A percentile compares a stretch with the other conserved stretches of the same genome.
phyloP scores from a whole-genome alignment of 331 rosid species.

The Rosa hybrid region DNA sequence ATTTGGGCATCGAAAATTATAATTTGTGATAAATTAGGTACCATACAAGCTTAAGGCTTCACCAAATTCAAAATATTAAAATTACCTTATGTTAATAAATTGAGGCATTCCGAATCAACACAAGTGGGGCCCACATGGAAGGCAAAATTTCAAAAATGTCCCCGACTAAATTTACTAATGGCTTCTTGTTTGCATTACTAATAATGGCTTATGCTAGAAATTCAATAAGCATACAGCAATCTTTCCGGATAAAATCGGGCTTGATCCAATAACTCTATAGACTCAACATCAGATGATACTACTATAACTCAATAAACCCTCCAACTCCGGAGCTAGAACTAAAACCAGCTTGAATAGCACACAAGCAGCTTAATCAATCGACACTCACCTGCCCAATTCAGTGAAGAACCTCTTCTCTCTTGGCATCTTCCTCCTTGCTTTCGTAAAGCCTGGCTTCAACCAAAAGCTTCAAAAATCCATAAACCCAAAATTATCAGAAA shows the following conservation, averaged over 20 bases:
- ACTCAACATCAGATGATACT: no score
- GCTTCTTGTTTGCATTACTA: neutral
- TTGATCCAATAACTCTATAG: neutral
- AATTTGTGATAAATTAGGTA: no score
- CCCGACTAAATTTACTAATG: no score
- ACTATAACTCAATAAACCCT: neutral
- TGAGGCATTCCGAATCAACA: no score
- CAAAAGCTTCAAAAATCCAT: constrained; percentile 38
- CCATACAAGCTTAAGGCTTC: no score
- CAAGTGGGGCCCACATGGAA: no score
- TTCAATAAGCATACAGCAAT: neutral
- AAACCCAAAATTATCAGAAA: neutral
- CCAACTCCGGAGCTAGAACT: no score
- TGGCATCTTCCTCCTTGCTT: constrained; percentile 58
- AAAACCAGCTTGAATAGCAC: no score
- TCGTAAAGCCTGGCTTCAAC: constrained; percentile 59
- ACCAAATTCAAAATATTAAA: no score
- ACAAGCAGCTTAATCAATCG: neutral
- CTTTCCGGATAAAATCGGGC: neutral
- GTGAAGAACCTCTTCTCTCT: constrained; percentile 62
- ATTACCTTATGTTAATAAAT: no score
- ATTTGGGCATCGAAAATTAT: no score
- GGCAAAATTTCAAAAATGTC: no score
- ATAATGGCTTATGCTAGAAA: neutral
- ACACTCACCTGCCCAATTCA: constrained; percentile 49